These are phyloP conservation scores for Pyricularia sp. DNA, from an alignment of 2,329 filamentous ascomycete genomes.

Conservation along the genomic window DNA sequence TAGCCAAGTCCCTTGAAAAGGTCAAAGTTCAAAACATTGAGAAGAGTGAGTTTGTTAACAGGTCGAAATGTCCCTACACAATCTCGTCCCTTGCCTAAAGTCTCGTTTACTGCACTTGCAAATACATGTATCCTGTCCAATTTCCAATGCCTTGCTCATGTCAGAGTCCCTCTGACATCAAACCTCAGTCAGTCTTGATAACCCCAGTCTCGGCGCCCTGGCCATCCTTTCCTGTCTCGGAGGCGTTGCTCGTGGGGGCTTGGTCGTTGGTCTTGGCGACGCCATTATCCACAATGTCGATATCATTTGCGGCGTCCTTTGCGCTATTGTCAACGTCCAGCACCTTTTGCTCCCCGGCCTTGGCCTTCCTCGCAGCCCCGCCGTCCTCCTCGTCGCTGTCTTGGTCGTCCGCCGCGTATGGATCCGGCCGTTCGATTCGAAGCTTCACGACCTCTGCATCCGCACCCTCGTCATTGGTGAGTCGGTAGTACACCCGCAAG, in stretches of 20 bases:
- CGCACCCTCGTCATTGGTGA: constrained; percentile 9
- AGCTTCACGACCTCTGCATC: constrained; percentile 14
- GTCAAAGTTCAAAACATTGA: not conserved
- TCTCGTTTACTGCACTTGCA: not conserved
- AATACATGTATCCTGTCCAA: not conserved
- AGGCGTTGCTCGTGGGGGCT: not conserved
- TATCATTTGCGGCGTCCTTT: not conserved
- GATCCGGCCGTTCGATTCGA: constrained; percentile 17
- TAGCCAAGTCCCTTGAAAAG: not conserved
- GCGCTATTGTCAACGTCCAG: constrained; percentile 1
- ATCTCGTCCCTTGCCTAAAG: not conserved
- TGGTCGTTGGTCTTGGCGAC: not conserved
- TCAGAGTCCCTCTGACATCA: not conserved
- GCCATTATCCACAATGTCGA: not conserved
- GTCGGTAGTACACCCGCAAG: constrained; percentile 47
- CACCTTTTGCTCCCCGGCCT: not conserved
- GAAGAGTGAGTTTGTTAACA: not conserved
- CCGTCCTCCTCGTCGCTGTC: constrained; percentile 17
- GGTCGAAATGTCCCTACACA: not conserved
- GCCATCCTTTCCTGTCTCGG: not conserved
- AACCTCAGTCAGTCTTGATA: not conserved
- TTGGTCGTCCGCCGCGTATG: constrained; percentile 19
- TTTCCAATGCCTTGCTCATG: not conserved
- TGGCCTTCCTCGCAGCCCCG: constrained; percentile 8
- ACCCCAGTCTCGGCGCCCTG: not conserved